Evolutionary conservation across 805 yeast genomes (phyloP), one percentile per base, ranked within the genome.

Genomic region (Naumovozyma baii): DNA sequence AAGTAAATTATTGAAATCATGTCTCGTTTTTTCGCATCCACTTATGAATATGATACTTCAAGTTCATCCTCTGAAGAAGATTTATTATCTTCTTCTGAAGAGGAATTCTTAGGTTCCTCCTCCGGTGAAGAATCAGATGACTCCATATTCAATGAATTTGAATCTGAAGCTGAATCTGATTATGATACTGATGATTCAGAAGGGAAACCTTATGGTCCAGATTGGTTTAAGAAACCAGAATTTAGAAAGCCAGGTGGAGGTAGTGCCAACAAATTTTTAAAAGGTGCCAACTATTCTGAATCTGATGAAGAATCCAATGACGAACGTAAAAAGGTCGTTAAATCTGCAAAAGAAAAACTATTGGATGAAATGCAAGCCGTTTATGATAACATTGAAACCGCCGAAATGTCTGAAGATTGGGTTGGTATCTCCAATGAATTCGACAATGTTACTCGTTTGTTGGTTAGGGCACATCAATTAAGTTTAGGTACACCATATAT

Each of bases 271-370:
- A 59, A 59, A 38, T 62, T 63, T 41, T 51, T 63, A 48, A 63
- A 61, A 42, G 61, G 59, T 31, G 56, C 61, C 29, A 54, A 52
- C 31, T 56, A 57, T 33, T 61, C 64, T 31, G 67, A 64, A 31
- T 64, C 65, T 7, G 72, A 66, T 18, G 67, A 64, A 33, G 31
- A 29, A 29, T 77, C 73, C 38, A 72, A 74, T 41, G 83, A 72
- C 44, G 76, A 69, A 46, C 83, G 80, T 55, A 81, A 78, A 60
- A 83, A 80, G 50, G 86, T 87, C 32, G 95, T 90, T 51, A 88
- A 85, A 67, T 79, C 92, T 42, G 95, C 96, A 39, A 85, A 82
- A 66, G 97, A 88, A 49, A 92, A 90, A 69, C 72, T 87, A 44
- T 62, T 87, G 51, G 96, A 87, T 58, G 98, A 92, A 62, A 74